Evolutionary conservation across 2,329 filamentous ascomycete genomes (phyloP), one percentile per base, ranked within the genome.

Genomic region (Botrytis byssoidea): DNA sequence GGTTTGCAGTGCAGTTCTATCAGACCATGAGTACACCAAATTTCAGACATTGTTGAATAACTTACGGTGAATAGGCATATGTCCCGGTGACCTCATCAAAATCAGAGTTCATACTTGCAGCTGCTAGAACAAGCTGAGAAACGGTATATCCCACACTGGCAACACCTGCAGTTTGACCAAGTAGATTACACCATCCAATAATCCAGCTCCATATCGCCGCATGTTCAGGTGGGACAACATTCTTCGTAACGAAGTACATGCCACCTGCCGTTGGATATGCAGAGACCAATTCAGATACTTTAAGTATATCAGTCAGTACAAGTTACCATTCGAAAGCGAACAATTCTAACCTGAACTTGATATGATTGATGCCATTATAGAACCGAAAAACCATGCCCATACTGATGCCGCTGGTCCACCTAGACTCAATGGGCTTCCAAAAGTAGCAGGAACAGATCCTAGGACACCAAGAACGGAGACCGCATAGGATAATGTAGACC

Each of bases 171-270:
- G 88, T 89, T 80, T 91, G 89, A 12, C 89, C 89, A 1, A 91
- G 84, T 46, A 91, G 86, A 76, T 91, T 91, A 78, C 88, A 89
- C 89, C 89, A 91, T n/a, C 89, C 89, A 72, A 90, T 88, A 61
- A 90, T 83, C 89, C 89, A 91, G 0, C 88, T 86, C 84, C 88
- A 90, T 20, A 90, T 85, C 2, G 89, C 86, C 44, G 90, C 88
- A 78, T 90, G 86, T 72, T 89, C 85, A 25, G 84, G 82, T 14
- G 89, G 89, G 2, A 91, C 88, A 48, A 91, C 88, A 78, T 89
- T 86, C 77, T 91, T 91, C 16, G 88, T 90, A 48, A 90, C 88
- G 79, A 90, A 91, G 80, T 91, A 91, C 88, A 91, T 91, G 4
- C 89, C 89, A 32, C 89, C 89, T 3, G 89, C 89, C 2, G 89